phyloP scores from a whole-genome alignment of 495 filamentous ascomycete genomes.

The Thermothielavioides terrestris region DNA sequence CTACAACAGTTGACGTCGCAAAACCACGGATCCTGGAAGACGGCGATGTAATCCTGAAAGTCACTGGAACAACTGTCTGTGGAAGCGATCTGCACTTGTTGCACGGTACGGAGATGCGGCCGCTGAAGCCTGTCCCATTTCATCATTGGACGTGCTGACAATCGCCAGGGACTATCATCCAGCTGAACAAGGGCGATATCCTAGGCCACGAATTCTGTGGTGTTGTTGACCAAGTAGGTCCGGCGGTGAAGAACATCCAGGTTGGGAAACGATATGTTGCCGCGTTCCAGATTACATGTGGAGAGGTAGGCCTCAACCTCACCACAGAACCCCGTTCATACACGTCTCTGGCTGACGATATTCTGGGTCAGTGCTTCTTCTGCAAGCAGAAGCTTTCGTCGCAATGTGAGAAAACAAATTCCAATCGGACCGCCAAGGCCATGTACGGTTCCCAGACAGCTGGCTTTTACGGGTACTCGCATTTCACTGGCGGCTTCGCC shows the following conservation, averaged over 20 bases:
- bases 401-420: constrained; percentile 72
- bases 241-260: constrained; percentile 44
- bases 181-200: constrained; percentile 77
- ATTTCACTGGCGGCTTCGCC: constrained; percentile 80
- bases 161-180: constrained; percentile 47
- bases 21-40: constrained; percentile 65
- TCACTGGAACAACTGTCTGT: constrained; percentile 82
- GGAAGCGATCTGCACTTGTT: constrained; percentile 78
- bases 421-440: constrained; percentile 55
- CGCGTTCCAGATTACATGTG: constrained; percentile 79
- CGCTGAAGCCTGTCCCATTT: not conserved
- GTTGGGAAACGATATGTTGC: constrained; percentile 74
- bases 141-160: constrained; percentile 19
- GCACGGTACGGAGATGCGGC: constrained; percentile 42
- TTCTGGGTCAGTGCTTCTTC: constrained; percentile 50
- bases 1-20: constrained; percentile 45
- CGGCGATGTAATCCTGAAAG: constrained; percentile 70
- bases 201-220: constrained; percentile 88
- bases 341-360: not conserved
- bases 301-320: too few species aligned
- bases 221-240: constrained; percentile 62
- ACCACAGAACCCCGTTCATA: not conserved
- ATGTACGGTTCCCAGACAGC: constrained; percentile 70
- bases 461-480: constrained; percentile 66
- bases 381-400: constrained; percentile 68